Evolutionary conservation across 1,139 yeast species (phyloP), one percentile per base, ranked within the genome.

Genomic region (Wickerhamomyces sp.): DNA sequence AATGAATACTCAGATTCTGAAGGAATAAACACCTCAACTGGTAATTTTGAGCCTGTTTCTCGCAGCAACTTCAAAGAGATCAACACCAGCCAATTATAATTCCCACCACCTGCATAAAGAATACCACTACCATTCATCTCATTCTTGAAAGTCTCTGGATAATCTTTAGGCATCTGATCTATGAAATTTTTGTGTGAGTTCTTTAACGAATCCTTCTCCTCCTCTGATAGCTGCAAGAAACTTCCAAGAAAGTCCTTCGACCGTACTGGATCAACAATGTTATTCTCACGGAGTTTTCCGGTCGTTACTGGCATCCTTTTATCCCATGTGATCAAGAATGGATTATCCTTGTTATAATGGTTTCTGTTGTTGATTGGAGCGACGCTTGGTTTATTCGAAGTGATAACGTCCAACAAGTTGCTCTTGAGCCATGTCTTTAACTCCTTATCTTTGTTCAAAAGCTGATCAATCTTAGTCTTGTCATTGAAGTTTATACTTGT

Each of bases 91-190:
- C 93, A 80, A 51, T 83, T 80, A 60, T 78, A 83, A 41, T 68
- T 68, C 2, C 89, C 91, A 28, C 94, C 94, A 18, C 91, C 91
- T 16, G 83, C 88, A 49, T 76, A 80, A 1, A 85, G 91, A 23
- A 85, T 76, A 11, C 95, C 95, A 38, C 73, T 66, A 1, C 91
- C 89, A 16, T 60, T 51, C 49, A 48, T 46, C 4, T 46, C 30
- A 5, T 31, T 19, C 2, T 42, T 39, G 5, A 51, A 25, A 1
- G 35, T 30, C 2, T 36, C 39, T 11, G 55, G 55, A 28, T 29
- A 47, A 7, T 35, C 20, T 2, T 38, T 24, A 3, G 55, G 55
- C 26, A 51, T 26, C 1, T 28, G 23, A 2, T 45, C 40, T 15
- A 51, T 15, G 22, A 47, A 39, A 13, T 27, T 34, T 10, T 38